phyloP scores from a whole-genome alignment of 108 stramenopile species.

The Fistulifera solaris region DNA sequence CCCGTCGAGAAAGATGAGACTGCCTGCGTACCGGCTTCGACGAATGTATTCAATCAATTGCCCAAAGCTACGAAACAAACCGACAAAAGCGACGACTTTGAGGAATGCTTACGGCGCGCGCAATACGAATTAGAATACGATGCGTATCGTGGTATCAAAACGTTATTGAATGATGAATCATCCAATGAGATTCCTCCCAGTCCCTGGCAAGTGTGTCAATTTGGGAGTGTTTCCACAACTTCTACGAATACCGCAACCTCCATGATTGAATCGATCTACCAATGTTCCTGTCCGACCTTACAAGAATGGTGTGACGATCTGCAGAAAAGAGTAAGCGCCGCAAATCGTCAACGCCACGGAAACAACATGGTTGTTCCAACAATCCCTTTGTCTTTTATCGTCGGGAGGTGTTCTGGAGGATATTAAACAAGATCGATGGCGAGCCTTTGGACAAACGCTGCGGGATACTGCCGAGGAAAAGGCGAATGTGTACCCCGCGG shows the following conservation, averaged over 20 bases:
- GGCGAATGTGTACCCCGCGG: slow-evolving; percentile 8
- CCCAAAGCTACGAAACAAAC: too few relatives aligned
- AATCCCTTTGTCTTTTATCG: slow-evolving; percentile 64
- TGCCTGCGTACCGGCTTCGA: too few relatives aligned
- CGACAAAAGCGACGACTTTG: neutral
- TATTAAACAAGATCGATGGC: slow-evolving; percentile 21
- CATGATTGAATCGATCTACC: neutral
- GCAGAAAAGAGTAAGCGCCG: slow-evolving; percentile 1
- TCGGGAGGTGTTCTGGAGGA: slow-evolving; percentile 67
- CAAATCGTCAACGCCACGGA: neutral
- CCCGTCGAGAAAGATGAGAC: too few relatives aligned
- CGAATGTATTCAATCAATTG: too few relatives aligned
- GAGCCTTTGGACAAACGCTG: slow-evolving; percentile 2
- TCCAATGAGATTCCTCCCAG: neutral
- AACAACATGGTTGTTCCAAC: slow-evolving; percentile 1
- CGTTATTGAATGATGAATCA: neutral
- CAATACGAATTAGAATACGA: neutral
- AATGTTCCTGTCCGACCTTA: neutral
- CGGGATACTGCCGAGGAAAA: neutral
- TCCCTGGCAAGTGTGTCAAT: neutral
- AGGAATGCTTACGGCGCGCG: neutral
- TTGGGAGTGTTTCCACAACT: neutral
- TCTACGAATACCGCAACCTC: neutral
- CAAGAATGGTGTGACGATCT: neutral
- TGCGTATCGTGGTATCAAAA: slow-evolving; percentile 1